A percentile compares a stretch with the other conserved stretches of the same genome.
phyloP scores from a whole-genome alignment of 2,329 filamentous ascomycete genomes.

The Hypoxylon sp. region DNA sequence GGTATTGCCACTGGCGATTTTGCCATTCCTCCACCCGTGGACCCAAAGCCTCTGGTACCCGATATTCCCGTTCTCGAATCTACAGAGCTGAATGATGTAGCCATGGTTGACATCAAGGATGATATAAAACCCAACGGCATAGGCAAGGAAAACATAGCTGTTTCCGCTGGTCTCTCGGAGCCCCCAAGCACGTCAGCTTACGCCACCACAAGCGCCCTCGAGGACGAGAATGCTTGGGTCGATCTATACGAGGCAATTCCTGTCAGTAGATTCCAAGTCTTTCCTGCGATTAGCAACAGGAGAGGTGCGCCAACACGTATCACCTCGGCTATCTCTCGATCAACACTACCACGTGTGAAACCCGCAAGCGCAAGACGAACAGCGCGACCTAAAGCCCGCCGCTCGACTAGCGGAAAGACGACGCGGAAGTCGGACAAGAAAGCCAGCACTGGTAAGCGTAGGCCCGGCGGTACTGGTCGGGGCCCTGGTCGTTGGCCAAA shows the following conservation, averaged over 20 bases:
- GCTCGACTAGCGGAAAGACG: conserved; percentile 46
- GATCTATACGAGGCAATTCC: conserved; percentile 67
- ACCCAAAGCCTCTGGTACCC: conserved; percentile 46
- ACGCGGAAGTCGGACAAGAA: conserved; percentile 50
- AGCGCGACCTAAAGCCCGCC: conserved; percentile 52
- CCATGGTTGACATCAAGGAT: conserved; percentile 28
- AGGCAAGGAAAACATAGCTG: conserved; percentile 37
- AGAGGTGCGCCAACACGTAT: conserved; percentile 57
- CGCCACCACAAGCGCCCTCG: conserved; percentile 38
- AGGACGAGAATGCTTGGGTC: conserved; percentile 54
- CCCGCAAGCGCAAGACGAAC: conserved; percentile 48
- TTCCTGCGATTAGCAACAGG: conserved; percentile 68
- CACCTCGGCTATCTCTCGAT: conserved; percentile 51
- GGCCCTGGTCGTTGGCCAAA: conserved; percentile 73
- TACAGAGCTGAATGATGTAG: conserved; percentile 51
- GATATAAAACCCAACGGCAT: conserved; percentile 42
- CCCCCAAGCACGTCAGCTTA: conserved; percentile 23
- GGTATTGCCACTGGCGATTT: conserved; percentile 47
- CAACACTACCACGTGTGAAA: conserved; percentile 40
- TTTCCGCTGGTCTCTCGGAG: conserved; percentile 34
- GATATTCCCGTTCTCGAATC: conserved; percentile 49
- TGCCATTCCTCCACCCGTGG: conserved; percentile 32
- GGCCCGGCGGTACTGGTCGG: conserved; percentile 69
- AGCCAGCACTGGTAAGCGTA: conserved; percentile 57
- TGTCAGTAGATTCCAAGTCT: conserved; percentile 78